phyloP scores from a whole-genome alignment of 1,284 basidiomycete genomes.

The Malassezia pachydermatis region DNA sequence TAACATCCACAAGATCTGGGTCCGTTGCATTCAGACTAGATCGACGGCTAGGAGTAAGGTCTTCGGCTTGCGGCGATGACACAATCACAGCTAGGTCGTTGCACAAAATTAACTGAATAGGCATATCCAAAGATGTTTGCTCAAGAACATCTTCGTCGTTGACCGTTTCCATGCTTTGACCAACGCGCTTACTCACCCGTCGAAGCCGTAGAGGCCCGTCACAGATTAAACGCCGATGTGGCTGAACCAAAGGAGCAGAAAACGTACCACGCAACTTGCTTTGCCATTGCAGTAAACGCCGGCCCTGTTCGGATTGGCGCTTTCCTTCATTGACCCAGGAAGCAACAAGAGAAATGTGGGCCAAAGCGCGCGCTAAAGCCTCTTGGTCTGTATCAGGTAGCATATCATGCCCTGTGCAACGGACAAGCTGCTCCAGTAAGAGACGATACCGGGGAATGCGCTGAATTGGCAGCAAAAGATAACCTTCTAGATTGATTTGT shows the following conservation, averaged over 20 bases:
- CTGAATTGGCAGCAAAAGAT: constrained; percentile 86
- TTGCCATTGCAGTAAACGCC: constrained; percentile 58
- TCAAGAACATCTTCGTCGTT: constrained; percentile 61
- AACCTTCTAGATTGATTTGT: constrained; percentile 91
- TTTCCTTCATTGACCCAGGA: constrained; percentile 46
- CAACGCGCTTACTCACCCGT: constrained; percentile 71
- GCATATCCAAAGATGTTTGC: constrained; percentile 44
- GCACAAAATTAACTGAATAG: constrained; percentile 58
- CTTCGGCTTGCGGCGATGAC: constrained; percentile 26
- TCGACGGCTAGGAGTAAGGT: neutral
- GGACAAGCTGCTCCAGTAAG: constrained; percentile 51
- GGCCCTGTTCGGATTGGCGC: constrained; percentile 49
- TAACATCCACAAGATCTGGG: constrained; percentile 8
- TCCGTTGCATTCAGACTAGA: constrained; percentile 1
- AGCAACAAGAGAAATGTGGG: constrained; percentile 35
- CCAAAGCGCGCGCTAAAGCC: constrained; percentile 29
- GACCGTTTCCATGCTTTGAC: neutral
- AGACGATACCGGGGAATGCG: constrained; percentile 89
- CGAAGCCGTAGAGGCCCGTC: constrained; percentile 66
- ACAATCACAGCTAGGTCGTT: constrained; percentile 84
- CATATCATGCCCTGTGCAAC: constrained; percentile 26
- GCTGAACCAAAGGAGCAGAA: constrained; percentile 90
- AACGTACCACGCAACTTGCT: constrained; percentile 77
- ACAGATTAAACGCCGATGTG: constrained; percentile 64
- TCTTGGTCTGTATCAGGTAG: constrained; percentile 21